Percentiles rank a stretch among this genome's conserved stretches.
phyloP scores from a whole-genome alignment of 1,284 basidiomycete species.

The Schizopora paradoxa region DNA sequence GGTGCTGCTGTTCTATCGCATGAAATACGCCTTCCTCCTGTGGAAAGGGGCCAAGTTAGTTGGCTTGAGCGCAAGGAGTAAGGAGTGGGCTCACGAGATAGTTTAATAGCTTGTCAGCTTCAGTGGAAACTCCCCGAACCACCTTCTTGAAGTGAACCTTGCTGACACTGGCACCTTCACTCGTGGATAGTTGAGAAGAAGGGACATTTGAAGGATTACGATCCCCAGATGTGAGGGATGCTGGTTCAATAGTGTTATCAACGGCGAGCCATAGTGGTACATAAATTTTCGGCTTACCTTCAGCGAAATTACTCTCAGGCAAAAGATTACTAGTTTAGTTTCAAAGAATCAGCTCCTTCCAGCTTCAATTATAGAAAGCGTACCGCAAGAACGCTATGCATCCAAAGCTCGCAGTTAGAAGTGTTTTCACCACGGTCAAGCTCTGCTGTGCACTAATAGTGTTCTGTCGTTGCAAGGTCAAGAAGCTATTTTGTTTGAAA shows the following conservation, averaged over 20 bases:
- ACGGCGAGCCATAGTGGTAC: conserved; percentile 33
- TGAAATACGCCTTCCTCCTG: conserved; percentile 80
- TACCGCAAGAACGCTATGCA: conserved; percentile 16
- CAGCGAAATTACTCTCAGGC: conserved; percentile 75
- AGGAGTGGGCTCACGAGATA: conserved; percentile 51
- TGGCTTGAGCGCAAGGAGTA: conserved; percentile 5
- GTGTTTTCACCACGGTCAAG: conserved; percentile 15
- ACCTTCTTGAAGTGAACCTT: conserved; percentile 51
- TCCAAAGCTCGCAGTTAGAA: conserved; percentile 17
- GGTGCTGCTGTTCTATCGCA: conserved; percentile 69
- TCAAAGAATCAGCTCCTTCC: neutral
- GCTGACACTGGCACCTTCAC: conserved; percentile 20
- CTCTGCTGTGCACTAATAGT: conserved; percentile 17
- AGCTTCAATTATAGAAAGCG: neutral
- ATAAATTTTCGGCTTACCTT: conserved; percentile 48
- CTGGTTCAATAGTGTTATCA: conserved; percentile 44
- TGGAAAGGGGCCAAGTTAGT: conserved; percentile 9
- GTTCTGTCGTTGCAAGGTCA: no score
- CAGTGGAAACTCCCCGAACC: conserved; percentile 67
- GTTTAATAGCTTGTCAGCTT: conserved; percentile 74
- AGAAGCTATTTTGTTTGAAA: no score
- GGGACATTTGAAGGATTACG: conserved; percentile 21
- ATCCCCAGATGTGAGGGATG: conserved; percentile 28
- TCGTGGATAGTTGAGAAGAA: conserved; percentile 20
- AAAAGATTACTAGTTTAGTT: conserved; percentile 51